phyloP scores from a whole-genome alignment of 805 yeast species.

The Lipomyces orientalis region DNA sequence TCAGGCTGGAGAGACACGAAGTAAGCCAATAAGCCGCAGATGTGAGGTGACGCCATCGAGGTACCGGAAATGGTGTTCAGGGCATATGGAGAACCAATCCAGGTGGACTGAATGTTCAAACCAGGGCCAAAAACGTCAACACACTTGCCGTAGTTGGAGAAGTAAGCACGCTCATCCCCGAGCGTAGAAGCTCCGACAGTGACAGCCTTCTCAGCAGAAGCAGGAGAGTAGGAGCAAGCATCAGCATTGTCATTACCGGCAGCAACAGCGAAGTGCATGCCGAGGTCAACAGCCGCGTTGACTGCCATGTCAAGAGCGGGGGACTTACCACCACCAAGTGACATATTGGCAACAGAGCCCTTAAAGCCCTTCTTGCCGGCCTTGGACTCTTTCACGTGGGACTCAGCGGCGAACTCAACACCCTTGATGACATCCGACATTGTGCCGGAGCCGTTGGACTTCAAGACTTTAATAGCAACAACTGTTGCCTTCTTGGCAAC shows the following conservation, averaged over 20 bases:
- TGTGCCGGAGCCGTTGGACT: slow-evolving; percentile 63
- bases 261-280: slow-evolving; percentile 65
- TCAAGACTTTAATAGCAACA: slow-evolving; percentile 66
- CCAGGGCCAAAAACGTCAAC: slow-evolving; percentile 98
- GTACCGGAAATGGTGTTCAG: slow-evolving; percentile 64
- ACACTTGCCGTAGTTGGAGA: slow-evolving; percentile 94
- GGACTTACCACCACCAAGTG: slow-evolving; percentile 64
- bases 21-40: slow-evolving; percentile 62
- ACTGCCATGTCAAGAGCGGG: slow-evolving; percentile 63
- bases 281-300: slow-evolving; percentile 62
- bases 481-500: slow-evolving; percentile 64
- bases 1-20: slow-evolving; percentile 62
- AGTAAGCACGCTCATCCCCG: slow-evolving; percentile 88
- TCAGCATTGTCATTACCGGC: slow-evolving; percentile 68
- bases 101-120: slow-evolving; percentile 60
- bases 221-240: slow-evolving; percentile 66
- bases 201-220: slow-evolving; percentile 67
- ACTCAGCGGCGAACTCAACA: slow-evolving; percentile 62
- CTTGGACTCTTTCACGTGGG: slow-evolving; percentile 51
- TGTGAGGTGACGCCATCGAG: slow-evolving; percentile 68
- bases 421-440: slow-evolving; percentile 69
- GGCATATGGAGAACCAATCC: slow-evolving; percentile 58
- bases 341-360: slow-evolving; percentile 68
- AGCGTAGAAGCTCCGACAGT: slow-evolving; percentile 95
- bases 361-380: slow-evolving; percentile 53